Evolutionary conservation across 192 early-diverging fungal genomes (phyloP).

Genomic region (Pilaira anomala): DNA sequence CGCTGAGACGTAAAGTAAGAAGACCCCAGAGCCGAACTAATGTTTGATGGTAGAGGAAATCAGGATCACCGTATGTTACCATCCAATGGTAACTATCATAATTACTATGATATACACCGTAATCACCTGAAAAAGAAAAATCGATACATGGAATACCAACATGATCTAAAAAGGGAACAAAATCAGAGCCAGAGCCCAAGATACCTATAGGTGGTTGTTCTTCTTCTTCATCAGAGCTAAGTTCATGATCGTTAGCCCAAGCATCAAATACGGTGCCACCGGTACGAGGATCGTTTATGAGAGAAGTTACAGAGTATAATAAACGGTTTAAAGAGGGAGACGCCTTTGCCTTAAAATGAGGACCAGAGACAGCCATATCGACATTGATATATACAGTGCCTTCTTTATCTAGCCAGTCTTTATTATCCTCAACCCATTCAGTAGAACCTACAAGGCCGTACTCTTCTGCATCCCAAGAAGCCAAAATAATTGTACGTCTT

Average conservation of each 20-base stretch:
- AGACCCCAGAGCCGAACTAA: conserved; percentile 44
- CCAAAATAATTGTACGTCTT: conserved; percentile 54
- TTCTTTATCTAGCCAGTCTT: conserved; percentile 47
- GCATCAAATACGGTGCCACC: conserved; percentile 44
- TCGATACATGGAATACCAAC: conserved; percentile 53
- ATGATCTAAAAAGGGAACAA: conserved; percentile 52
- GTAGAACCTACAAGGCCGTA: conserved; percentile 62
- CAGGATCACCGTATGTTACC: conserved; percentile 44
- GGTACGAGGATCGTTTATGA: conserved; percentile 42
- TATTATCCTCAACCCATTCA: conserved; percentile 62
- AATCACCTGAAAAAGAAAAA: conserved; percentile 45
- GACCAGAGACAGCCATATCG: conserved; percentile 50
- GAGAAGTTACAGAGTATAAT: conserved; percentile 45
- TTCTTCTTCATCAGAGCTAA: not conserved
- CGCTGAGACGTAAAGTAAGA: conserved; percentile 40
- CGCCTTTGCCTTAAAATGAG: conserved; percentile 41
- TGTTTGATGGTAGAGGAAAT: conserved; percentile 48
- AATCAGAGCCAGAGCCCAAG: conserved; percentile 44
- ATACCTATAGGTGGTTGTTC: too few relatives aligned
- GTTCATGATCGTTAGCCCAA: conserved; percentile 26
- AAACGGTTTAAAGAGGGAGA: conserved; percentile 47
- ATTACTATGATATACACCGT: conserved; percentile 54
- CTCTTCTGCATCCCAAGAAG: conserved; percentile 68
- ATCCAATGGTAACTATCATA: conserved; percentile 50
- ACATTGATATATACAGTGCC: conserved; percentile 59